Base-by-base conservation (phyloP, 148 eudicot species). In the Silene conica region DNA sequence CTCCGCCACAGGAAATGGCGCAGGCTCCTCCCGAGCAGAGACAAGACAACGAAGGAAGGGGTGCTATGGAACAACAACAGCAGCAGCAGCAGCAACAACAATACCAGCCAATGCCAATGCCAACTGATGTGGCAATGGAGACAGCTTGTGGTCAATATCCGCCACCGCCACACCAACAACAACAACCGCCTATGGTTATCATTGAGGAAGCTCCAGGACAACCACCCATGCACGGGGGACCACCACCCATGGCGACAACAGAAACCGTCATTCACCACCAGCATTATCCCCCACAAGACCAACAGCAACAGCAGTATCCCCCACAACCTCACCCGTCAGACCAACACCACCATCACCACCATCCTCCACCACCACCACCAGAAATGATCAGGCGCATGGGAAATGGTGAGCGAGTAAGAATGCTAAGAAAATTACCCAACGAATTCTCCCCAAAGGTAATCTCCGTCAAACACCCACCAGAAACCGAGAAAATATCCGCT, bases 371-470 rank as follows among this genome's bases (percentile, higher is more conserved):
- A 10, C 89, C 85, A 1, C 86, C 81, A 9, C 83, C 92, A 2
- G 98, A 91, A 73, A 69, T 86, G 69, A 84, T 85, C 52, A 85
- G 85, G 54, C 63, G 69, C 72, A 70, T 54, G 83, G 68, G 21
- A 54, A 82, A 58, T 19, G 77, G 67, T 9, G 93, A 89, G 3
- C 76, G 87, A 43, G 73, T 76, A 61, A 70, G 81, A 26, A 74
- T 77, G 48, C 3, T 79, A 23, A 73, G 81, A 74, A 73, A 81
- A 5, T 65, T 82, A 0, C 56, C 79, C 0, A 82, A 85, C 9
- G 97, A 92, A 31, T 95, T 73, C 77, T 80, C 92, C 0, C 99
- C 99, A 4, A 82, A 70, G 41, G 74, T 86, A 4, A 90, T 95
- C 48, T 2, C 83, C 22, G 80, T 81, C 0, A 86, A 87, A 60